These are phyloP conservation scores for Exutisphaerella laricina DNA, from an alignment of 2,329 filamentous ascomycete genomes.

Conservation along the genomic window DNA sequence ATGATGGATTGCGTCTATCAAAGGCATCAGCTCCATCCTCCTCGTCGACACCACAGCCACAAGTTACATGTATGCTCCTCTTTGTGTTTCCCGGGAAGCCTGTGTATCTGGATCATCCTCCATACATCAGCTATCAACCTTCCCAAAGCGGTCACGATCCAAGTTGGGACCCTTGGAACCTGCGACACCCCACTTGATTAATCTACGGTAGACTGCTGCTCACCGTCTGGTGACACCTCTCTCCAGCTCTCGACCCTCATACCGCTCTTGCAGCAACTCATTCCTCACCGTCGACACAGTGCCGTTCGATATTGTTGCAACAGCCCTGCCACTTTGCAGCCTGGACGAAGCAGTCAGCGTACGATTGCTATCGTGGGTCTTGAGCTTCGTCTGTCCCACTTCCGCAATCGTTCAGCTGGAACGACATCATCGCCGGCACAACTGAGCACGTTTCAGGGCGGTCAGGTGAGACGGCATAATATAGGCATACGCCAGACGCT, in stretches of 20 bases:
- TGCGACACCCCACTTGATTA: too few relatives aligned
- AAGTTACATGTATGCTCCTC: too few relatives aligned
- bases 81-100: too few relatives aligned
- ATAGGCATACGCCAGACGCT: not conserved
- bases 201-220: not conserved
- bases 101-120: too few relatives aligned
- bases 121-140: too few relatives aligned
- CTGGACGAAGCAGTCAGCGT: not conserved
- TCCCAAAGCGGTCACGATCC: too few relatives aligned
- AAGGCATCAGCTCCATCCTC: too few relatives aligned
- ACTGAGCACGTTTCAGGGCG: constrained; percentile 10
- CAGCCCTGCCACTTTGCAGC: not conserved
- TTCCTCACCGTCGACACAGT: not conserved
- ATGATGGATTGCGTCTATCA: too few relatives aligned
- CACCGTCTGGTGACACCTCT: not conserved
- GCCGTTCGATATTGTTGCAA: too few relatives aligned
- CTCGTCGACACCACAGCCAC: too few relatives aligned
- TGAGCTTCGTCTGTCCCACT: not conserved
- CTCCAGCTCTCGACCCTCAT: not conserved
- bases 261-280: not conserved
- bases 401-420: not conserved
- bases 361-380: constrained; percentile 2
- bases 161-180: too few relatives aligned
- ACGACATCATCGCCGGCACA: not conserved
- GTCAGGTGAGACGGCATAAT: constrained; percentile 3